Conservation (phyloP, 345 rosid species). For the Erodium maritimum region DNA sequence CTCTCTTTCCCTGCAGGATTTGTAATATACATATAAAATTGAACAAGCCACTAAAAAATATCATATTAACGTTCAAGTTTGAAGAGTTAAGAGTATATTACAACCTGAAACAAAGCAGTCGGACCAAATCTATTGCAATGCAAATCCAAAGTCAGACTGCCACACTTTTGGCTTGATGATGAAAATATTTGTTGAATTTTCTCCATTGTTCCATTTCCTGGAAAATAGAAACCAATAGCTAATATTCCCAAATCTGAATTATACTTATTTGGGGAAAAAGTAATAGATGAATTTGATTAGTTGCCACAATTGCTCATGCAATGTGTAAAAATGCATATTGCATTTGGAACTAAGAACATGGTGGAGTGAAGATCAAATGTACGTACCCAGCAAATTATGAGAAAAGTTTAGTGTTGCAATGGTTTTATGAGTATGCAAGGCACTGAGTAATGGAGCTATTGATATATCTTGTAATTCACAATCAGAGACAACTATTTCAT, state of each 20-base stretch:
- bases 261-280: neutral
- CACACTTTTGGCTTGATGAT: slow-evolving; percentile 62
- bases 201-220: slow-evolving; percentile 96
- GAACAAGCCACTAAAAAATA: neutral
- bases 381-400: slow-evolving; percentile 78
- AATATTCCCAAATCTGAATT: neutral
- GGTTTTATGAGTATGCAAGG: slow-evolving; percentile 55
- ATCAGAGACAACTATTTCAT: slow-evolving; percentile 67
- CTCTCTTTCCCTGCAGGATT: neutral
- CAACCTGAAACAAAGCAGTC: slow-evolving; percentile 84
- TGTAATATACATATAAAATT: neutral
- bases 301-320: neutral
- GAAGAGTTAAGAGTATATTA: slow-evolving; percentile 1
- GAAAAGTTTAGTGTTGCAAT: slow-evolving; percentile 70
- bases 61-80: neutral
- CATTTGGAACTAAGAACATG: neutral
- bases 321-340: neutral
- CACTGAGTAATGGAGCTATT: slow-evolving; percentile 59
- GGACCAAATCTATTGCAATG: slow-evolving; percentile 97
- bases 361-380: slow-evolving; percentile 8
- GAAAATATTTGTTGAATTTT: slow-evolving; percentile 60
- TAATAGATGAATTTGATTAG: neutral
- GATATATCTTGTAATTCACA: slow-evolving; percentile 92
- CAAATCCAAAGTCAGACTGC: slow-evolving; percentile 78
- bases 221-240: slow-evolving; percentile 1